A percentile compares a stretch with the other conserved stretches of the same genome.
Evolutionary conservation across 495 filamentous ascomycete species (phyloP).

Genomic region (Clavariopsis aquatica): DNA sequence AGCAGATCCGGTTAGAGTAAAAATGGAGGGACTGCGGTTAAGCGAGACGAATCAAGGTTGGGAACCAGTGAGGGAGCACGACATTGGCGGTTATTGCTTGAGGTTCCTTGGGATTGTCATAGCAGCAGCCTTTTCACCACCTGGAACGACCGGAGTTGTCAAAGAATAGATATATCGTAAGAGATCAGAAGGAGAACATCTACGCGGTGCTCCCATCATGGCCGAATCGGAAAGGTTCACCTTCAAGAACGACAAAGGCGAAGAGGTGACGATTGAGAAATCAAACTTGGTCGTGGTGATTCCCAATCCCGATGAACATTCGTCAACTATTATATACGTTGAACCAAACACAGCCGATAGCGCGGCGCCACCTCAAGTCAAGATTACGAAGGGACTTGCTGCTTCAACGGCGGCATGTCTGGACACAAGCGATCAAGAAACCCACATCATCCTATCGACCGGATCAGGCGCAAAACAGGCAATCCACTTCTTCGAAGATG

Average conservation of each 20-base stretch:
- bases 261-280: slow-evolving; percentile 7
- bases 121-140: not conserved
- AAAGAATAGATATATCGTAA: not conserved
- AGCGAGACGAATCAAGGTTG: not conserved
- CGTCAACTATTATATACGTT: slow-evolving; percentile 24
- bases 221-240: slow-evolving; percentile 1
- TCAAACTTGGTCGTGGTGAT: slow-evolving; percentile 20
- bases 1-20: not conserved
- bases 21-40: not conserved
- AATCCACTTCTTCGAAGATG: slow-evolving; percentile 53
- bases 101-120: not conserved
- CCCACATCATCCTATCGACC: slow-evolving; percentile 71
- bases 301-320: slow-evolving; percentile 6
- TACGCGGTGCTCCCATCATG: not conserved
- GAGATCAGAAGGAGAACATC: not conserved
- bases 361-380: slow-evolving; percentile 16
- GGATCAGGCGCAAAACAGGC: slow-evolving; percentile 69
- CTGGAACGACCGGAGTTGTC: not conserved
- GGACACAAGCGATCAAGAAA: slow-evolving; percentile 13
- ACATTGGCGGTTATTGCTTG: not conserved
- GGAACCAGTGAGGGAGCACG: not conserved
- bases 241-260: slow-evolving; percentile 20
- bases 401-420: not conserved
- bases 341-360: slow-evolving; percentile 8
- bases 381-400: slow-evolving; percentile 4